Evolutionary conservation across 441 rosid species (phyloP).

Genomic region (Capsella rubella): DNA sequence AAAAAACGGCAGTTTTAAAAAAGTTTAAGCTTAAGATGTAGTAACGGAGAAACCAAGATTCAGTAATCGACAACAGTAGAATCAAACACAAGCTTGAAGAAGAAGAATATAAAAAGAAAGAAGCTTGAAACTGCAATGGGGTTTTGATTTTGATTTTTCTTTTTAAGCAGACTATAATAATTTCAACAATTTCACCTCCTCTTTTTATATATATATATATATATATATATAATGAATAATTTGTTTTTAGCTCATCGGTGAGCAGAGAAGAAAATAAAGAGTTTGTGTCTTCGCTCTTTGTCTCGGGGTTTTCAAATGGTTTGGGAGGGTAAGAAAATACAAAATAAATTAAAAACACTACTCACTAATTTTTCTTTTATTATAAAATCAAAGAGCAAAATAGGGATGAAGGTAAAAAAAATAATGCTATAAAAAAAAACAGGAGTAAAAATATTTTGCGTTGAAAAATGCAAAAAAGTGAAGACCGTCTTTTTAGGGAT

Average conservation of each 20-base stretch:
- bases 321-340: conserved; percentile 63
- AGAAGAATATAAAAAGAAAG: neutral
- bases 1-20: conserved; percentile 21
- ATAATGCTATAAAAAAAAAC: neutral
- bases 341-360: neutral
- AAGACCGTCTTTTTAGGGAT: conserved; percentile 24
- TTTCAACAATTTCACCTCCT: conserved; percentile 5
- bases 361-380: too few relatives aligned
- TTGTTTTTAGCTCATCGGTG: conserved; percentile 66
- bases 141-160: conserved; percentile 72
- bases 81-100: conserved; percentile 32
- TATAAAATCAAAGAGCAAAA: neutral
- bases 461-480: conserved; percentile 41
- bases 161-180: conserved; percentile 57
- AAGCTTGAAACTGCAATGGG: conserved; percentile 45
- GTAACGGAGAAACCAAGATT: conserved; percentile 37
- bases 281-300: conserved; percentile 58
- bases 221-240: neutral
- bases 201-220: too few relatives aligned
- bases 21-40: too few relatives aligned
- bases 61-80: conserved; percentile 21
- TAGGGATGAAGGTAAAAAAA: neutral
- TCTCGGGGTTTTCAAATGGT: conserved; percentile 94
- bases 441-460: conserved; percentile 26
- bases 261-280: conserved; percentile 35